Evolutionary conservation across 306 rosid genomes (phyloP).

Genomic region (Castanopsis chinensis): DNA sequence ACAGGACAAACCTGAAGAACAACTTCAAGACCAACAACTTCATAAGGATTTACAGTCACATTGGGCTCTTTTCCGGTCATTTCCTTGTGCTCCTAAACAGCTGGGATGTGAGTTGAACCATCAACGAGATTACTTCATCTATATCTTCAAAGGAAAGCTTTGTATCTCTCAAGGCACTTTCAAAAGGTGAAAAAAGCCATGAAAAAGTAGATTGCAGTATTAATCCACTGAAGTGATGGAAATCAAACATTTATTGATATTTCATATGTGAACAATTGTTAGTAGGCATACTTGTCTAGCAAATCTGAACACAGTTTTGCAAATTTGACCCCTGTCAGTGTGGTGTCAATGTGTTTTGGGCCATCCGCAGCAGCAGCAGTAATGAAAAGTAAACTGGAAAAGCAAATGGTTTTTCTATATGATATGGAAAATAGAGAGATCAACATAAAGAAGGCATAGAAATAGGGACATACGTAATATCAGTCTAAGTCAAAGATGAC

Average conservation of each 20-base stretch:
- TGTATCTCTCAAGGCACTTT: slow-evolving; percentile 90
- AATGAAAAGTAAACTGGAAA: slow-evolving; percentile 83
- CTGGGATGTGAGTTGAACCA: slow-evolving; percentile 89
- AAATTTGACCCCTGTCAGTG: slow-evolving; percentile 76
- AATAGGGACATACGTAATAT: slow-evolving; percentile 52
- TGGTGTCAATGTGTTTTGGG: slow-evolving; percentile 91
- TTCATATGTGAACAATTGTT: background rate
- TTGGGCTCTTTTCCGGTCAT: slow-evolving; percentile 88
- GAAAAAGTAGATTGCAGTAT: background rate
- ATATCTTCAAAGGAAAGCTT: slow-evolving; percentile 67
- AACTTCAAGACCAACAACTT: slow-evolving; percentile 94
- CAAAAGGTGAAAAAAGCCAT: slow-evolving; percentile 72
- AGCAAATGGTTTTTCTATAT: background rate
- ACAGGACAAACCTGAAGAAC: slow-evolving; percentile 67
- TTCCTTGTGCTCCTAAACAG: slow-evolving; percentile 85
- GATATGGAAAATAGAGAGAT: background rate
- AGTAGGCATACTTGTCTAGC: slow-evolving; percentile 75
- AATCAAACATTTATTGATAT: too few relatives aligned
- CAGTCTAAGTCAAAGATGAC: slow-evolving; percentile 23
- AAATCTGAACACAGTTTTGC: slow-evolving; percentile 88
- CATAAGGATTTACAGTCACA: slow-evolving; percentile 89
- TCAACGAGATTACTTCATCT: slow-evolving; percentile 76
- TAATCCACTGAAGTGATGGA: background rate
- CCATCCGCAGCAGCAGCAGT: slow-evolving; percentile 86
- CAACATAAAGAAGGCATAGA: background rate